A percentile compares a stretch with the other conserved stretches of the same genome.
phyloP scores from a whole-genome alignment of 257 asterid species.

The Solanum peruvianum region DNA sequence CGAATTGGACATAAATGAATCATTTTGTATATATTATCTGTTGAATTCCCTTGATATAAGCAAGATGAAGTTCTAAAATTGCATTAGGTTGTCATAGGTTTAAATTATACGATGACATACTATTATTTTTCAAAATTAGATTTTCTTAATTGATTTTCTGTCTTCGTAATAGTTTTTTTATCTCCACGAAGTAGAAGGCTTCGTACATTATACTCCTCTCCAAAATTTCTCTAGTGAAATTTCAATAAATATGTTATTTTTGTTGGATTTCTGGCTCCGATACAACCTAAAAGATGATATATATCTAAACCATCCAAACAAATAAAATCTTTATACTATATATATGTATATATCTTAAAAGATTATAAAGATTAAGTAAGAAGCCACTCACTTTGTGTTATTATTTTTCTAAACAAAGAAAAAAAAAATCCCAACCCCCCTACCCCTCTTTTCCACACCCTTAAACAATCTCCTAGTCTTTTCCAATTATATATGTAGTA shows the following conservation, averaged over 20 bases:
- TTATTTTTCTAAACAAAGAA: not conserved
- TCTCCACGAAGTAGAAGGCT: not conserved
- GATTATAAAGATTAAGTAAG: not conserved
- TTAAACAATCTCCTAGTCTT: not conserved
- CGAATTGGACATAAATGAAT: not conserved
- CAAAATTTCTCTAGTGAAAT: not conserved
- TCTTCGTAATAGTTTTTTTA: not conserved
- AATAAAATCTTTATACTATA: not conserved
- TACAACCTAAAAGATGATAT: not conserved
- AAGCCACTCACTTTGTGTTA: not conserved
- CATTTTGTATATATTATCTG: not conserved
- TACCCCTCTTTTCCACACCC: not conserved
- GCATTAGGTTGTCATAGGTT: not conserved
- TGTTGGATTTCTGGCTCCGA: not conserved
- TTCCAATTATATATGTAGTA: not conserved
- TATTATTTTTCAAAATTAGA: too few relatives aligned
- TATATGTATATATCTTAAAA: not conserved
- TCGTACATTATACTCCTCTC: not conserved
- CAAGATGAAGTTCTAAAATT: not conserved
- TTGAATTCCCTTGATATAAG: not conserved
- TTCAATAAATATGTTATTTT: not conserved
- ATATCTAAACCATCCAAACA: not conserved
- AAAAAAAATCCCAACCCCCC: not conserved
- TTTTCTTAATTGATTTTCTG: not conserved
- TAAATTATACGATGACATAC: not conserved